These are phyloP conservation scores for Boletus vermiculosoides DNA, from an alignment of 768 basidiomycete species.

Conservation along the genomic window DNA sequence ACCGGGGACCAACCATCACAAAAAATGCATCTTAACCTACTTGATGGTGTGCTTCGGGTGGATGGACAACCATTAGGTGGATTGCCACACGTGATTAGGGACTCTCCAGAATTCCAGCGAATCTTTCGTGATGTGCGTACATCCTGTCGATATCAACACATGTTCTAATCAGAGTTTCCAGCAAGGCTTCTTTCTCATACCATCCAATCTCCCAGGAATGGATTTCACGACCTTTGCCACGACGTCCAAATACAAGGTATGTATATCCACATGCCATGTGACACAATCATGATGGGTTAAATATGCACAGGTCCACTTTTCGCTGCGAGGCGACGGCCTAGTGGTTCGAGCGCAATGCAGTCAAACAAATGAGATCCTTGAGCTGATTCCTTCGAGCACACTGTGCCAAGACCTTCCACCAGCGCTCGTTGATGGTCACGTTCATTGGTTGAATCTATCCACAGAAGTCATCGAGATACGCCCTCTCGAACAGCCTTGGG, in stretches of 20 bases:
- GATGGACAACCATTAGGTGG: slow-evolving; percentile 15
- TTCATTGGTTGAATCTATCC: slow-evolving; percentile 28
- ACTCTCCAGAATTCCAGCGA: neutral
- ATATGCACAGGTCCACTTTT: slow-evolving; percentile 17
- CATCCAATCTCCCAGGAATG: neutral
- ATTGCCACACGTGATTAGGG: slow-evolving; percentile 5
- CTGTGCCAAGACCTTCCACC: slow-evolving; percentile 22
- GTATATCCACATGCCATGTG: too few species aligned
- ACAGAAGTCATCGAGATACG: slow-evolving; percentile 23
- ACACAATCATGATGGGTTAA: neutral
- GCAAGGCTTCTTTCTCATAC: neutral
- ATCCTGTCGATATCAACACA: neutral
- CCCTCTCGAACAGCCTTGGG: slow-evolving; percentile 18
- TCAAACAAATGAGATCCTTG: slow-evolving; percentile 1
- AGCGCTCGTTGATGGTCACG: slow-evolving; percentile 1
- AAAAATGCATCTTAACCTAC: slow-evolving; percentile 6
- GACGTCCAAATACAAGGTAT: slow-evolving; percentile 3
- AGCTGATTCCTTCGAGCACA: slow-evolving; percentile 17
- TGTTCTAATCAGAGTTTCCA: neutral
- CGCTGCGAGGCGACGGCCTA: neutral
- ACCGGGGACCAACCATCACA: neutral
- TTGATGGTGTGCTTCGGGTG: slow-evolving; percentile 17
- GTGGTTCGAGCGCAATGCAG: slow-evolving; percentile 6
- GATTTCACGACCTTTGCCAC: neutral
- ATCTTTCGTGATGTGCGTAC: neutral